These are phyloP conservation scores for Ampelomyces quisqualis DNA, from an alignment of 2,329 filamentous ascomycete species.

Conservation along the genomic window DNA sequence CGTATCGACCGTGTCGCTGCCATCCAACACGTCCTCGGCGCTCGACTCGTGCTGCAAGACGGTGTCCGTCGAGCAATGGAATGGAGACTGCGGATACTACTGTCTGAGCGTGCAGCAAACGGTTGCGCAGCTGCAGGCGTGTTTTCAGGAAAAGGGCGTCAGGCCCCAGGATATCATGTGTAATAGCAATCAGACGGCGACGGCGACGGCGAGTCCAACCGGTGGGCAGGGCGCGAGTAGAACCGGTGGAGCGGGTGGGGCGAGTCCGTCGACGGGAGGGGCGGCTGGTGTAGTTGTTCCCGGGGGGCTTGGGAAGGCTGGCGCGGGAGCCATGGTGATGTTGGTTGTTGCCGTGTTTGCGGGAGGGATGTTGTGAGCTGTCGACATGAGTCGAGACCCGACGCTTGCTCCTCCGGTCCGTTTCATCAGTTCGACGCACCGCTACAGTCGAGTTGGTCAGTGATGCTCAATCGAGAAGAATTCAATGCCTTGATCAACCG, in stretches of 20 bases:
- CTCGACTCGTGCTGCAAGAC: constrained; percentile 36
- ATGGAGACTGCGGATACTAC: constrained; percentile 33
- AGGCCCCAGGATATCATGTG: constrained; percentile 26
- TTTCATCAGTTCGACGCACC: too few relatives aligned
- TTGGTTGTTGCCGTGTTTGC: constrained; percentile 28
- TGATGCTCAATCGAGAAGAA: too few relatives aligned
- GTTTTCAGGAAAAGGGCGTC: constrained; percentile 32
- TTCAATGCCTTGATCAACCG: too few relatives aligned
- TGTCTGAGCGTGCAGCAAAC: constrained; percentile 32
- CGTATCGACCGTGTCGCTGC: constrained; percentile 23
- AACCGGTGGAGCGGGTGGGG: constrained; percentile 7
- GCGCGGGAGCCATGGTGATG: constrained; percentile 32
- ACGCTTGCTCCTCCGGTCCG: too few relatives aligned
- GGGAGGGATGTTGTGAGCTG: constrained; percentile 30
- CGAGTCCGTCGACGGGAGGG: constrained; percentile 13
- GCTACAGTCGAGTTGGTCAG: too few relatives aligned
- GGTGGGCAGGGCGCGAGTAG: constrained; percentile 9
- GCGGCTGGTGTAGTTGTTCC: constrained; percentile 15
- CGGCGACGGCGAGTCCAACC: constrained; percentile 27
- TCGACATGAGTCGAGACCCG: too few relatives aligned
- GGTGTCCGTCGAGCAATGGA: constrained; percentile 33
- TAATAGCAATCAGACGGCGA: constrained; percentile 27
- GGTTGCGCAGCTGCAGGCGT: constrained; percentile 29
- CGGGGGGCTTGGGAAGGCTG: constrained; percentile 30
- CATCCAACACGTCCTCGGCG: constrained; percentile 26